Evolutionary conservation across 768 basidiomycete species (phyloP), one percentile per base, ranked within the genome.

Genomic region (Suillus paluster): DNA sequence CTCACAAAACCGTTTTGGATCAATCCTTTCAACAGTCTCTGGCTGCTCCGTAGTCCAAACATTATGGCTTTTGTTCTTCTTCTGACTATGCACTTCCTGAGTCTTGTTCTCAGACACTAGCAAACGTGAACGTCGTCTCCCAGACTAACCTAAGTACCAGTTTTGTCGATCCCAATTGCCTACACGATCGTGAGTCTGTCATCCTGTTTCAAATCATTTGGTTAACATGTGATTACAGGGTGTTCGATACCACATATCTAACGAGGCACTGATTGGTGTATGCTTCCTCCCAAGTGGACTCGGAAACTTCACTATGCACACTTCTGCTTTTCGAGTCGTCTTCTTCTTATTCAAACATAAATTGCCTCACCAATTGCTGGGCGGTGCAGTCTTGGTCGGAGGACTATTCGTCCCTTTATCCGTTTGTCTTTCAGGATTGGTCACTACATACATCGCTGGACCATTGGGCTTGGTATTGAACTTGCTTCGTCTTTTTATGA

Each of bases 291-390:
- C 73, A 2, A 70, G 27, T 1, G 72, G 72, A 12, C 12, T 72
- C n/a, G 74, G 73, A 7, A 71, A 69, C 21, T 62, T 69, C 33
- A 15, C 86, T 36, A 46, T 46, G 45, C 5, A 52, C 19, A 30
- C 14, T 23, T 34, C 39, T 54, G 10, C 36, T 41, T n/a, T 44
- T 41, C 12, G 44, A 27, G 12, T 21, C 9, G 12, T 12, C 34
- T 46, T 36, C 10, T 10, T 12, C 21, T n/a, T 30, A 14, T 48
- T 46, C 7, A 25, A 2, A 17, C 5, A 25, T 55, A 39, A 87
- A 85, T 85, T 56, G 86, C 86, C 1, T 84, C 86, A 1, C 83
- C 85, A 10, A 62, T 86, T 8, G 81, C 84, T 0, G 87, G 87
- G 1, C 77, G 77, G 17, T 48, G 84, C 79, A 8, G 73, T 82